phyloP scores from a whole-genome alignment of 1,284 basidiomycete genomes.

The Jaminaea rosea region DNA sequence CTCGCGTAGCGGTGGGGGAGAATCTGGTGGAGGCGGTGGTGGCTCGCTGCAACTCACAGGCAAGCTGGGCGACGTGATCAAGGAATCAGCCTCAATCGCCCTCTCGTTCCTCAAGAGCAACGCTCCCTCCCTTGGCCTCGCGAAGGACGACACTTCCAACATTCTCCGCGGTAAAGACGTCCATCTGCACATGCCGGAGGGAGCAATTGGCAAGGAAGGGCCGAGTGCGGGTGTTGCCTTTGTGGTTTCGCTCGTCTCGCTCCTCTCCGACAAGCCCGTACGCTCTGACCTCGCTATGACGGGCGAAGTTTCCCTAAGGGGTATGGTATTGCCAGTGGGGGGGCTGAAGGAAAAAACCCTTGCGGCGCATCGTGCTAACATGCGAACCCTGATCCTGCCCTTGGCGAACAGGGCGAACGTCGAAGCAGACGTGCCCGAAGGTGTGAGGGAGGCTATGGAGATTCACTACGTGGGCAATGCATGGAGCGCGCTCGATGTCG shows the following conservation, averaged over 20 bases:
- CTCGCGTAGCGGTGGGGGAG: constrained; percentile 50
- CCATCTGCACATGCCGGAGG: constrained; percentile 50
- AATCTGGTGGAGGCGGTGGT: constrained; percentile 44
- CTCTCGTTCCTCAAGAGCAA: constrained; percentile 87
- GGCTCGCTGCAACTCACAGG: constrained; percentile 82
- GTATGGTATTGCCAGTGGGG: constrained; percentile 45
- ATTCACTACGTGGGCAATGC: constrained; percentile 46
- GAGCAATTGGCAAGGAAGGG: constrained; percentile 93
- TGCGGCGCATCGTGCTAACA: constrained; percentile 41
- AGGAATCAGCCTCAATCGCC: constrained; percentile 88
- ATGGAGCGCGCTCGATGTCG: constrained; percentile 42
- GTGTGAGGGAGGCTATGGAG: constrained; percentile 37
- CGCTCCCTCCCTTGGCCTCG: constrained; percentile 74
- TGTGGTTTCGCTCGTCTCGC: constrained; percentile 75
- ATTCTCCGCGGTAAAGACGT: constrained; percentile 63
- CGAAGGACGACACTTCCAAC: constrained; percentile 58
- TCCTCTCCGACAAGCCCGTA: constrained; percentile 54
- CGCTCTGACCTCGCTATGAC: constrained; percentile 44
- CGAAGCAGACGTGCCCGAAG: constrained; percentile 44
- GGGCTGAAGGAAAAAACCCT: constrained; percentile 46
- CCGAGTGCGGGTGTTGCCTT: constrained; percentile 93
- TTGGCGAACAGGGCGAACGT: constrained; percentile 44
- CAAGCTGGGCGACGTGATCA: constrained; percentile 94
- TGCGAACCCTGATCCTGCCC: constrained; percentile 40
- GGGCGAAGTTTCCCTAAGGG: constrained; percentile 43